Percentiles rank a stretch among this genome's conserved stretches.
Evolutionary conservation across 2,329 filamentous ascomycete species (phyloP).

Genomic region (Knufia petricola): DNA sequence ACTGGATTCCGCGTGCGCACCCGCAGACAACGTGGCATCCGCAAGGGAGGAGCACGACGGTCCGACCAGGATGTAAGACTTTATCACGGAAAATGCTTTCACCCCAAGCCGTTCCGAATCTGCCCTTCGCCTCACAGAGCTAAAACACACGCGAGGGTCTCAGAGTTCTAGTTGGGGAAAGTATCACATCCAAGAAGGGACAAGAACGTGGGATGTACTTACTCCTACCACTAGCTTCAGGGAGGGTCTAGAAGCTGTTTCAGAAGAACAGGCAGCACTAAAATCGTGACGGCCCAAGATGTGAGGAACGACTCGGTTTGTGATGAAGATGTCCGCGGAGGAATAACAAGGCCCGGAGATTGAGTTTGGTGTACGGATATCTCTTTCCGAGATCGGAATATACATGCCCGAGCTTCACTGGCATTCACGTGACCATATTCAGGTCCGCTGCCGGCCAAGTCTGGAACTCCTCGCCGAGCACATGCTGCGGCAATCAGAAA

Average conservation of each 20-base stretch:
- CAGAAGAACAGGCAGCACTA: not conserved
- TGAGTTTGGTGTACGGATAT: not conserved
- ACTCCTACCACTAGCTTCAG: not conserved
- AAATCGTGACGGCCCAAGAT: not conserved
- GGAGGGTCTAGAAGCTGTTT: not conserved
- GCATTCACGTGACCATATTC: too few relatives aligned
- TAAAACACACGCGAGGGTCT: not conserved
- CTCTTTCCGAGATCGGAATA: too few relatives aligned
- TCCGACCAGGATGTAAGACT: too few relatives aligned
- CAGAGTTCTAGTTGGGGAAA: not conserved
- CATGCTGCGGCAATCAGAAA: not conserved
- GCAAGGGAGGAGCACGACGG: not conserved
- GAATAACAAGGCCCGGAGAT: not conserved
- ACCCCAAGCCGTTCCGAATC: too few relatives aligned
- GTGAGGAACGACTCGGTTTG: not conserved
- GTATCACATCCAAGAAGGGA: not conserved
- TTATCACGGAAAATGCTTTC: too few relatives aligned
- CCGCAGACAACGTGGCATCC: not conserved
- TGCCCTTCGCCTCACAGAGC: not conserved
- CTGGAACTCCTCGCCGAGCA: not conserved
- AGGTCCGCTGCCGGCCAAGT: too few relatives aligned
- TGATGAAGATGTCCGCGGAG: not conserved
- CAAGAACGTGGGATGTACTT: not conserved
- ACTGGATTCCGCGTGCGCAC: not conserved
- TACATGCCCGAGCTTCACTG: too few relatives aligned